phyloP scores from a whole-genome alignment of 768 basidiomycete genomes.

The Bullera alba region DNA sequence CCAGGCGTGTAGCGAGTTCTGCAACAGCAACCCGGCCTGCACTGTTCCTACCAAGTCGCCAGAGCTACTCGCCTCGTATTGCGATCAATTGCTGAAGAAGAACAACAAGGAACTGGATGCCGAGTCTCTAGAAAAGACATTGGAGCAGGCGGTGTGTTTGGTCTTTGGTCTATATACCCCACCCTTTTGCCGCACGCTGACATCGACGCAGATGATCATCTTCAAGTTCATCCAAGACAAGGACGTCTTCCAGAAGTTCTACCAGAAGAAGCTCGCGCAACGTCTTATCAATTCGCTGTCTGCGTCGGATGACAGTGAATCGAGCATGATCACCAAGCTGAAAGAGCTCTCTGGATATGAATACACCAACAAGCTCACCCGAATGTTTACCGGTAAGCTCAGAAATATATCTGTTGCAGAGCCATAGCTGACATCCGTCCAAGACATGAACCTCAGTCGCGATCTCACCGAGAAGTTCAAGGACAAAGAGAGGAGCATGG shows the following conservation, averaged over 20 bases:
- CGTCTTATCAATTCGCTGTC: conserved; percentile 86
- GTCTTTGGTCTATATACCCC: not conserved
- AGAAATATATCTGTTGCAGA: conserved; percentile 1
- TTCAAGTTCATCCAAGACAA: conserved; percentile 99
- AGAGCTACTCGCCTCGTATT: conserved; percentile 84
- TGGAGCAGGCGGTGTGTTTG: conserved; percentile 74
- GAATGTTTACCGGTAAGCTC: conserved; percentile 83
- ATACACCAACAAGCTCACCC: conserved; percentile 89
- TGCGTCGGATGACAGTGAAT: conserved; percentile 91
- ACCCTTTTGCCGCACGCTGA: not conserved
- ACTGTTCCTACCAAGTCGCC: conserved; percentile 73
- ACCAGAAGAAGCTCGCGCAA: conserved; percentile 85
- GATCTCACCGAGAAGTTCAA: conserved; percentile 94
- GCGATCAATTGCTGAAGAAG: conserved; percentile 81
- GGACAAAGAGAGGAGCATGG: conserved; percentile 71
- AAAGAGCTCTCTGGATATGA: conserved; percentile 96
- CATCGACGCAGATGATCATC: conserved; percentile 69
- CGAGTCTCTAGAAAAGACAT: conserved; percentile 76
- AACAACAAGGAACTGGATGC: conserved; percentile 93
- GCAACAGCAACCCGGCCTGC: conserved; percentile 82
- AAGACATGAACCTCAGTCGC: conserved; percentile 91
- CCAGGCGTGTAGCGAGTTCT: conserved; percentile 89
- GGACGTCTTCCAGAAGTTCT: conserved; percentile 97
- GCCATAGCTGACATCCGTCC: conserved; percentile 7
- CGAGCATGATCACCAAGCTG: conserved; percentile 94